These are phyloP conservation scores for Solanum sejunctum DNA, from an alignment of 257 asterid species.

Conservation along the genomic window DNA sequence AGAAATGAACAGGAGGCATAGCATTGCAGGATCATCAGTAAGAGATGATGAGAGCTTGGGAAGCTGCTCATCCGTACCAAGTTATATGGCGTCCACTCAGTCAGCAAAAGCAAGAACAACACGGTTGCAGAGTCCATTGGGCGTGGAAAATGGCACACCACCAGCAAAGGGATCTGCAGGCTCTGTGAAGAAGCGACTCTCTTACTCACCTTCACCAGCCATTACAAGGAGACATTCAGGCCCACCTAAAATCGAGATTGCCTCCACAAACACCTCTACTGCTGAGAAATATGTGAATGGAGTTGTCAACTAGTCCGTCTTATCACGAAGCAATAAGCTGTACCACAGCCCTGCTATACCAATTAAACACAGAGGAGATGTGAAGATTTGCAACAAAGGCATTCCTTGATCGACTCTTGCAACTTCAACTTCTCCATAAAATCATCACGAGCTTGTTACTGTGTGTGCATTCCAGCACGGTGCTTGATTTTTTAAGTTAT, in stretches of 20 bases:
- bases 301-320: not conserved
- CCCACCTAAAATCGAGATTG: constrained; percentile 39
- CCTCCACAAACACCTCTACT: constrained; percentile 6
- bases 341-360: not conserved
- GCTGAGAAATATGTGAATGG: constrained; percentile 16
- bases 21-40: constrained; percentile 64
- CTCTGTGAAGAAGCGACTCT: constrained; percentile 64
- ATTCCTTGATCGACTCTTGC: not conserved
- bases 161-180: constrained; percentile 43
- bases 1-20: constrained; percentile 63
- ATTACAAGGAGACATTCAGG: constrained; percentile 59
- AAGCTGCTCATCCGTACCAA: constrained; percentile 67
- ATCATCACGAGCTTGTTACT: not conserved
- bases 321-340: not conserved
- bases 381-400: not conserved
- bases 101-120: constrained; percentile 82
- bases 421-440: not conserved
- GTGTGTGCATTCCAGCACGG: not conserved
- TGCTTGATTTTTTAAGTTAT: not conserved
- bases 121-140: constrained; percentile 58
- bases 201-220: constrained; percentile 79
- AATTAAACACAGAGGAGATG: not conserved
- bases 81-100: constrained; percentile 71
- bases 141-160: constrained; percentile 33
- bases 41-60: constrained; percentile 83